Conservation (phyloP, 2,329 filamentous ascomycete species). For the Juglanconis juglandina region DNA sequence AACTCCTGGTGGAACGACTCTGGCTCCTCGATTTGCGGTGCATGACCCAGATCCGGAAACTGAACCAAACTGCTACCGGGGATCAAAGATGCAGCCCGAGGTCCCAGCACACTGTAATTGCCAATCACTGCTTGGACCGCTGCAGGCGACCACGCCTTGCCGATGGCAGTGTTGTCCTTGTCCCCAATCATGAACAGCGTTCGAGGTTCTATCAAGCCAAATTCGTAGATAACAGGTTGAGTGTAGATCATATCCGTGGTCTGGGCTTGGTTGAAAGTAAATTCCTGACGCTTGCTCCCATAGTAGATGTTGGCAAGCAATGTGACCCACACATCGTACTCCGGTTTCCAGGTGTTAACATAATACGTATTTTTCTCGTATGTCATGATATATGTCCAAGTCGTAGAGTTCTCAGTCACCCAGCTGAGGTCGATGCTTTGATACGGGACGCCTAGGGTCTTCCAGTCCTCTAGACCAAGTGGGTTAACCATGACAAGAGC, state of each 20-base stretch:
- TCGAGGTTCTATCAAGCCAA: conserved; percentile 39
- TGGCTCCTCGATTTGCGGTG: conserved; percentile 51
- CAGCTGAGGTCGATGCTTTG: conserved; percentile 38
- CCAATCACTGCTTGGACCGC: conserved; percentile 43
- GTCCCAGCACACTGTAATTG: conserved; percentile 47
- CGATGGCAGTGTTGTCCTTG: conserved; percentile 53
- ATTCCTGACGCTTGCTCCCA: conserved; percentile 39
- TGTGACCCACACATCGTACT: conserved; percentile 52
- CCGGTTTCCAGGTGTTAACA: conserved; percentile 42
- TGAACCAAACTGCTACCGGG: conserved; percentile 42
- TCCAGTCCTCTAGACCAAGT: conserved; percentile 54
- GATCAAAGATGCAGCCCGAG: conserved; percentile 40
- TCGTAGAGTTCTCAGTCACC: conserved; percentile 36
- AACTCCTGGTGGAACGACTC: conserved; percentile 43
- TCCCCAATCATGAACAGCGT: conserved; percentile 50
- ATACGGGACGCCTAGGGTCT: conserved; percentile 46
- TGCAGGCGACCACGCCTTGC: conserved; percentile 47
- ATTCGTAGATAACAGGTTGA: conserved; percentile 49
- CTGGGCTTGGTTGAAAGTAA: conserved; percentile 45
- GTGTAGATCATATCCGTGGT: conserved; percentile 55
- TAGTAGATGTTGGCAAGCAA: conserved; percentile 53
- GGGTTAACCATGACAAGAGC: conserved; percentile 49
- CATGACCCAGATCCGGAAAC: conserved; percentile 48
- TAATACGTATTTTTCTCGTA: conserved; percentile 50
- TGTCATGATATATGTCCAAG: conserved; percentile 39